Conservation (phyloP, 192 early-diverging fungal genomes). For the Entomortierella beljakovae region DNA sequence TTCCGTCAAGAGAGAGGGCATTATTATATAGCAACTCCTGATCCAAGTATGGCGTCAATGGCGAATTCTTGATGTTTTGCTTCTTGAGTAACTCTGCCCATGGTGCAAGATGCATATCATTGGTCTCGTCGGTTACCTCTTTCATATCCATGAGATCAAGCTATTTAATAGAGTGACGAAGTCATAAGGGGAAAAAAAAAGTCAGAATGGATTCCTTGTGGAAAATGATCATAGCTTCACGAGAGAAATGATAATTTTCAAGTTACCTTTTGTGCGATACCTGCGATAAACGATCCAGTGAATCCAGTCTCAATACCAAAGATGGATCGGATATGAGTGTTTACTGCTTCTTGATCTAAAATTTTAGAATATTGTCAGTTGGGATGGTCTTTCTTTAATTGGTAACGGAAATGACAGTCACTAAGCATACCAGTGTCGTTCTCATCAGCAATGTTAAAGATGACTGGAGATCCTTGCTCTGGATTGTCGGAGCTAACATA, state of each 20-base stretch:
- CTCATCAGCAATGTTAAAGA: conserved; percentile 91
- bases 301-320: conserved; percentile 87
- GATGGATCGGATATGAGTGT: conserved; percentile 71
- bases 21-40: conserved; percentile 92
- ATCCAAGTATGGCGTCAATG: conserved; percentile 93
- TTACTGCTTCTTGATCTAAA: conserved; percentile 84
- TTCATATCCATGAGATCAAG: conserved; percentile 73
- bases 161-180: background rate
- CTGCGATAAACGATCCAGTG: conserved; percentile 75
- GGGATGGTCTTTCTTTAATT: no score
- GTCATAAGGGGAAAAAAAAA: background rate
- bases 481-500: conserved; percentile 61
- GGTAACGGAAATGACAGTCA: no score
- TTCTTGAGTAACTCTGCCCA: conserved; percentile 86
- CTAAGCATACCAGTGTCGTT: conserved; percentile 78
- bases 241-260: background rate
- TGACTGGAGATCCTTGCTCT: conserved; percentile 46
- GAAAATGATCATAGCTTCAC: background rate
- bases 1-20: conserved; percentile 84
- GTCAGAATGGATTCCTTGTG: background rate
- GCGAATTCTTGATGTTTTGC: conserved; percentile 80
- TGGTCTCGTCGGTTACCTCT: conserved; percentile 90
- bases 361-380: no score
- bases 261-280: conserved; percentile 70
- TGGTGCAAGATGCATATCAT: conserved; percentile 93